Percentiles rank a stretch among this genome's conserved stretches.
phyloP scores from a whole-genome alignment of 2,329 filamentous ascomycete genomes.

The Clonostachys sp. region DNA sequence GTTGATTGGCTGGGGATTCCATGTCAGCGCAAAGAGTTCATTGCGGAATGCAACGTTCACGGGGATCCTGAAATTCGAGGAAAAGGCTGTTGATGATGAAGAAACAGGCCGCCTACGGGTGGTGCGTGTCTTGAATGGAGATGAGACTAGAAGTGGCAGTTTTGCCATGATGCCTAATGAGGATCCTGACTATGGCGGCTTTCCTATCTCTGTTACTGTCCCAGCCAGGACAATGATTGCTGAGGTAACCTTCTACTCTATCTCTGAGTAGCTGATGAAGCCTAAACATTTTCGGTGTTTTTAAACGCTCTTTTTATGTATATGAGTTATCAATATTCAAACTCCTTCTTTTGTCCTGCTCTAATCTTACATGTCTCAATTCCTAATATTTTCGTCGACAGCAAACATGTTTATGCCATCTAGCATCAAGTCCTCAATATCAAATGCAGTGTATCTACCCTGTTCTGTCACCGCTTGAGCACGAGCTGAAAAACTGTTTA shows the following conservation, averaged over 20 bases:
- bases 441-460: too few species aligned
- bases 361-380: too few species aligned
- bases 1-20: conserved; percentile 28
- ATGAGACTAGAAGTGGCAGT: conserved; percentile 35
- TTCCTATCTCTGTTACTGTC: conserved; percentile 45
- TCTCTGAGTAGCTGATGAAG: background rate
- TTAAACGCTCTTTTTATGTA: too few species aligned
- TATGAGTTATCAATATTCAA: too few species aligned
- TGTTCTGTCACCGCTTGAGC: too few species aligned
- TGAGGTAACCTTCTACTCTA: conserved; percentile 22
- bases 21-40: conserved; percentile 13
- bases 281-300: too few species aligned
- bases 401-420: too few species aligned
- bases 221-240: conserved; percentile 41
- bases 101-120: conserved; percentile 23
- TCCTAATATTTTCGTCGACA: too few species aligned
- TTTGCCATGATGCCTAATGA: conserved; percentile 45
- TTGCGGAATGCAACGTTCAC: conserved; percentile 17
- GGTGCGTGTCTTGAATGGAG: conserved; percentile 26
- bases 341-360: too few species aligned
- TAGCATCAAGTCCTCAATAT: too few species aligned
- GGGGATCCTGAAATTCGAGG: conserved; percentile 25
- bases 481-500: too few species aligned
- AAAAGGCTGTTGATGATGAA: conserved; percentile 22
- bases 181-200: conserved; percentile 46